phyloP scores from a whole-genome alignment of 257 asterid genomes.

The Scutellaria minor region DNA sequence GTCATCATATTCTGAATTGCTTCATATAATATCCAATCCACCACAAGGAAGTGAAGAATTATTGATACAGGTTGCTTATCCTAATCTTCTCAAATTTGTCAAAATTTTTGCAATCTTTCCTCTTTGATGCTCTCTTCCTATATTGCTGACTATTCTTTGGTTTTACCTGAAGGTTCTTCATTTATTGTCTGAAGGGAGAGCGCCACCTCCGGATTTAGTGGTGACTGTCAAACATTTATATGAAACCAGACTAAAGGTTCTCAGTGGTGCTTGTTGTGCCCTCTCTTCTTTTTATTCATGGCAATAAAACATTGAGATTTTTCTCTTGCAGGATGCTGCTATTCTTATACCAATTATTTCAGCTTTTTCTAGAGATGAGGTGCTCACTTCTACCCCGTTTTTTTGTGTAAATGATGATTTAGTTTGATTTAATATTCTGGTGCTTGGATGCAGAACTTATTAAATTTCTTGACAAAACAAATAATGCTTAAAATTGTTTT shows the following conservation, averaged over 20 bases:
- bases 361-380: slow-evolving; percentile 93
- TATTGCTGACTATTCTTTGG: slow-evolving; percentile 35
- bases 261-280: slow-evolving; percentile 5
- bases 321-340: slow-evolving; percentile 84
- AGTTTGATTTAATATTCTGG: slow-evolving; percentile 23
- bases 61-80: slow-evolving; percentile 68
- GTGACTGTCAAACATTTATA: slow-evolving; percentile 79
- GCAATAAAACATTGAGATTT: slow-evolving; percentile 25
- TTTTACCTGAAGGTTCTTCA: slow-evolving; percentile 68
- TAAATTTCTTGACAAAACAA: slow-evolving; percentile 6
- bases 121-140: slow-evolving; percentile 35
- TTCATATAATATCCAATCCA: slow-evolving; percentile 82
- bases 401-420: slow-evolving; percentile 19
- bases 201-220: slow-evolving; percentile 79
- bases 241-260: slow-evolving; percentile 87
- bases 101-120: slow-evolving; percentile 13
- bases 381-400: slow-evolving; percentile 36
- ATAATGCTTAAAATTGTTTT: slow-evolving; percentile 11
- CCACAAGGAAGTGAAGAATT: slow-evolving; percentile 92
- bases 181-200: slow-evolving; percentile 78
- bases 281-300: slow-evolving; percentile 23
- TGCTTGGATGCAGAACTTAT: neutral
- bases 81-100: slow-evolving; percentile 25
- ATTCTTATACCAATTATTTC: slow-evolving; percentile 90
- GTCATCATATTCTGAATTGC: slow-evolving; percentile 71